Conservation (phyloP, 345 rosid genomes). For the Arabidopsis thaliana region DNA sequence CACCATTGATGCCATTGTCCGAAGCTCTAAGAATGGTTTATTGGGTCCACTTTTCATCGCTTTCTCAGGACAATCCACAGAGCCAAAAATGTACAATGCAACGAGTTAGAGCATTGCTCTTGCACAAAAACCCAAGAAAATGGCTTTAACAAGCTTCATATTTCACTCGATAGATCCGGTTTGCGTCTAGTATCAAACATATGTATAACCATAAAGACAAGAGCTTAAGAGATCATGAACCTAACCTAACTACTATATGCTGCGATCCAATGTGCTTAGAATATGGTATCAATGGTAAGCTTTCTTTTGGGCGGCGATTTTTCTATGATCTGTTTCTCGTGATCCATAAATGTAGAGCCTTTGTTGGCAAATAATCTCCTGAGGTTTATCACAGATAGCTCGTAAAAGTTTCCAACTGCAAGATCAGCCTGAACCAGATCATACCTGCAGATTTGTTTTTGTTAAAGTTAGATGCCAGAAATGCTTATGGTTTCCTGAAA, state of each 20-base stretch:
- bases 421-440: constrained; percentile 96
- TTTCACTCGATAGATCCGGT: constrained; percentile 15
- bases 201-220: constrained; percentile 16
- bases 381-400: constrained; percentile 91
- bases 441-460: constrained; percentile 61
- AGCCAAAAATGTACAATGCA: constrained; percentile 15
- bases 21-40: constrained; percentile 39
- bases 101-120: constrained; percentile 12
- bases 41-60: constrained; percentile 46
- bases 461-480: background rate
- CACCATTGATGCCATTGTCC: constrained; percentile 46
- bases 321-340: constrained; percentile 78
- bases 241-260: constrained; percentile 40
- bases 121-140: constrained; percentile 1
- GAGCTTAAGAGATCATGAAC: background rate
- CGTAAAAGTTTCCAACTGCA: constrained; percentile 75
- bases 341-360: constrained; percentile 90
- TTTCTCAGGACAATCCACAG: constrained; percentile 30
- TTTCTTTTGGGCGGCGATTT: constrained; percentile 78
- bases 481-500: constrained; percentile 1
- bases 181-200: constrained; percentile 13
- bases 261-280: constrained; percentile 45
- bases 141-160: background rate
- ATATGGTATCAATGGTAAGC: constrained; percentile 84
- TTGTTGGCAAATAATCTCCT: constrained; percentile 87